phyloP scores from a whole-genome alignment of 495 filamentous ascomycete species.

The Antarctomyces pellizariae region DNA sequence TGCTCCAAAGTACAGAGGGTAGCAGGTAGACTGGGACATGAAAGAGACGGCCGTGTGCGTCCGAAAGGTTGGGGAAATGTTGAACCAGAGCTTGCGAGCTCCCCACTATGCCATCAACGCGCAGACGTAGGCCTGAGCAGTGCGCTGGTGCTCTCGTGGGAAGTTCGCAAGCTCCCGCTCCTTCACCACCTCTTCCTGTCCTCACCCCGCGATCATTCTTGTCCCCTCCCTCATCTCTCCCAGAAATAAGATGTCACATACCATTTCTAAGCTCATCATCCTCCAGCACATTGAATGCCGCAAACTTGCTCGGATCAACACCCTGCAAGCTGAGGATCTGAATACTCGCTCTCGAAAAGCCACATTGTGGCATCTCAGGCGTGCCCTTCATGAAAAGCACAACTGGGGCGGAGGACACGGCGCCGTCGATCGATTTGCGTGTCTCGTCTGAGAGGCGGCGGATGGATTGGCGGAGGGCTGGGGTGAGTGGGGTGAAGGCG shows the following conservation, averaged over 20 bases:
- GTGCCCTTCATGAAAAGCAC: slow-evolving; percentile 99
- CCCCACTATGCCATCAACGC: no score
- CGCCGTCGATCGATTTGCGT: slow-evolving; percentile 62
- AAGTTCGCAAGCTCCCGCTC: no score
- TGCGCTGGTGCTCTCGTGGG: no score
- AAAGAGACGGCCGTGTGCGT: no score
- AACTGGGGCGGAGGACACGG: slow-evolving; percentile 61
- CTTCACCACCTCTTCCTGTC: background rate
- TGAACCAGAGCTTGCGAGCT: no score
- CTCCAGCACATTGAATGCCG: slow-evolving; percentile 90
- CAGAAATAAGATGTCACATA: slow-evolving; percentile 20
- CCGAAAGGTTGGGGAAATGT: no score
- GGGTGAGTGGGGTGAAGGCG: background rate
- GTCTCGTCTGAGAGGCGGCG: slow-evolving; percentile 61
- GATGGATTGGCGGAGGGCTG: slow-evolving; percentile 16
- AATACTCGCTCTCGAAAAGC: slow-evolving; percentile 85
- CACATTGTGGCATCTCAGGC: slow-evolving; percentile 90
- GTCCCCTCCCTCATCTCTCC: no score
- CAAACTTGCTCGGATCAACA: slow-evolving; percentile 88
- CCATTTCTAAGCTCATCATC: slow-evolving; percentile 68
- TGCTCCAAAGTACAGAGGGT: no score
- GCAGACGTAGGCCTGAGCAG: no score
- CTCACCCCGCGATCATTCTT: background rate
- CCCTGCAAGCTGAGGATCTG: slow-evolving; percentile 88
- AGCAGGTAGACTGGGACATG: no score